A percentile compares a stretch with the other conserved stretches of the same genome.
These are phyloP conservation scores for Cadophora sp. DNA, from an alignment of 2,329 filamentous ascomycete genomes.

Conservation along the genomic window DNA sequence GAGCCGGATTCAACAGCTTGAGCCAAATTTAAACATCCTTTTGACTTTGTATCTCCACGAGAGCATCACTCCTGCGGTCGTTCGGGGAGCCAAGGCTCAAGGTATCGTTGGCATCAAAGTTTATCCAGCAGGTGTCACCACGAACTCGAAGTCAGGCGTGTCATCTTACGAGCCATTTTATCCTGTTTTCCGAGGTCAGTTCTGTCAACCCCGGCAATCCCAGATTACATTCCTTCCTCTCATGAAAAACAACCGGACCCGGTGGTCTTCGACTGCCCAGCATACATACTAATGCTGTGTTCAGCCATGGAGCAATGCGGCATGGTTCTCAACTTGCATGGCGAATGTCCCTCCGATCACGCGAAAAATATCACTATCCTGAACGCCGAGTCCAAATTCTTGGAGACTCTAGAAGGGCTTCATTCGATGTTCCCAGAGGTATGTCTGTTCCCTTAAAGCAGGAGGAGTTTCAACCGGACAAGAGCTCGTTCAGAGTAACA, in stretches of 20 bases:
- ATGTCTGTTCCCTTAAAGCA: not conserved
- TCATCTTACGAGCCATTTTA: slow-evolving; percentile 74
- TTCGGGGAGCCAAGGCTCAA: slow-evolving; percentile 40
- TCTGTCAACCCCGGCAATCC: not conserved
- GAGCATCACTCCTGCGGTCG: slow-evolving; percentile 39
- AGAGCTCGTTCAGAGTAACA: not conserved
- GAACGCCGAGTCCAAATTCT: slow-evolving; percentile 77
- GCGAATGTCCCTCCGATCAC: slow-evolving; percentile 68
- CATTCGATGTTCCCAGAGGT: slow-evolving; percentile 74
- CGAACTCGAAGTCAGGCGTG: slow-evolving; percentile 73
- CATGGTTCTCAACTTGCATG: slow-evolving; percentile 91
- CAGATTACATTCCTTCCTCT: not conserved
- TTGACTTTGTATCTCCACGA: slow-evolving; percentile 68
- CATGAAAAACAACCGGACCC: not conserved
- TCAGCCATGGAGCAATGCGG: slow-evolving; percentile 81
- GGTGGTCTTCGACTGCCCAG: not conserved
- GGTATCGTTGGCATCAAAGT: slow-evolving; percentile 42
- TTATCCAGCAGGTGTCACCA: slow-evolving; percentile 65
- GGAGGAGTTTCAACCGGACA: not conserved
- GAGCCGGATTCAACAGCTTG: slow-evolving; percentile 63
- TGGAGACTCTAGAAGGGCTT: slow-evolving; percentile 78
- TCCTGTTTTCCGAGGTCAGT: slow-evolving; percentile 69
- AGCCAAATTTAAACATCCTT: slow-evolving; percentile 69
- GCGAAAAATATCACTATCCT: slow-evolving; percentile 59
- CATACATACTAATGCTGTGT: not conserved